Evolutionary conservation across 140 eudicot species (phyloP), one percentile per base, ranked within the genome.

Genomic region (Cichorium intybus): DNA sequence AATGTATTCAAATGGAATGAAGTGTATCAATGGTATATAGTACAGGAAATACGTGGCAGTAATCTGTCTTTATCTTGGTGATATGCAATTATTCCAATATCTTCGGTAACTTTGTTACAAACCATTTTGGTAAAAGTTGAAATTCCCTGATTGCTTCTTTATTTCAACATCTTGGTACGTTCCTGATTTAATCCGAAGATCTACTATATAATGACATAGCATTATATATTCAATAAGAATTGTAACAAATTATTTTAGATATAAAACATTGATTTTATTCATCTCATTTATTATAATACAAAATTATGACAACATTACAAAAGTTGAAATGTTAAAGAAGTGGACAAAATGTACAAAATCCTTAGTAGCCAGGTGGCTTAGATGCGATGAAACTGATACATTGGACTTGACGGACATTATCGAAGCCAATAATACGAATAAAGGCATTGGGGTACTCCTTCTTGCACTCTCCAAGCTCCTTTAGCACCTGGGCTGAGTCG

Each of bases 351-450:
- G 16, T 17, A 56, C 37, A 33, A 7, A 17, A 8, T 5, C 0
- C 24, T 58, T 74, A 66, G 53, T 7, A 66, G 10, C 74, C 79
- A 1, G 58, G 7, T 24, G 95, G 97, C 81, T 77, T 82, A 80
- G 64, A 51, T 54, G 94, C 94, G 24, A 90, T 81, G 88, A 90
- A 87, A 78, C 95, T 84, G 81, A 81, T 61, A 71, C 85, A 79
- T 48, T 90, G 97, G 35, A 86, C 93, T 90, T 90, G 97, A 60
- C 93, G 95, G 3, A 70, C 68, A 58, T 81, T 84, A 85, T 90
- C 93, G 64, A 90, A 90, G 53, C 97, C 97, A 54, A 90, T 86
- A 70, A 86, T 79, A 43, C 95, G 82, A 46, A 79, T 46, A 68
- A 47, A 80, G 24, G 89, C 69, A 0, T 20, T 2, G 0, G 97